Evolutionary conservation across 2,329 filamentous ascomycete genomes (phyloP).

Genomic region (Cyclaneusma minus): DNA sequence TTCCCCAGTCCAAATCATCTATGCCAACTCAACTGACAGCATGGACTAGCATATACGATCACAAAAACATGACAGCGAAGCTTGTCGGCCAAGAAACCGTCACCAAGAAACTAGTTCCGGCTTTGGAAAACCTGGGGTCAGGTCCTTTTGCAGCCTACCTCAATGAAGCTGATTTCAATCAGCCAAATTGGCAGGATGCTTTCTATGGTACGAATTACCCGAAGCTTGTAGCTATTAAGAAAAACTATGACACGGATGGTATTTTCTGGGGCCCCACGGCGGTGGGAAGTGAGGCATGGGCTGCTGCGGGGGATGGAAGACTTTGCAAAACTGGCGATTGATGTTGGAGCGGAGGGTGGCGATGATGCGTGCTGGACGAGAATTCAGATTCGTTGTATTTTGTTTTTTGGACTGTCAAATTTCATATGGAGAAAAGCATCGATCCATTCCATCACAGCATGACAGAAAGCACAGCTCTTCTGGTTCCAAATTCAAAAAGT

Average conservation of each 20-base stretch:
- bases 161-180: slow-evolving; percentile 33
- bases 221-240: slow-evolving; percentile 28
- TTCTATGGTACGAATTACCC: slow-evolving; percentile 33
- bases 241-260: slow-evolving; percentile 28
- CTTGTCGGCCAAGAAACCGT: slow-evolving; percentile 16
- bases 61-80: slow-evolving; percentile 15
- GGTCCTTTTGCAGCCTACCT: slow-evolving; percentile 32
- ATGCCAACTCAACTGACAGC: slow-evolving; percentile 19
- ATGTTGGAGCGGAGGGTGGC: too few relatives aligned
- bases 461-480: too few relatives aligned
- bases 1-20: too few relatives aligned
- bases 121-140: slow-evolving; percentile 20
- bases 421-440: too few relatives aligned
- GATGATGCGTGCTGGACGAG: too few relatives aligned
- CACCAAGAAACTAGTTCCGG: slow-evolving; percentile 17
- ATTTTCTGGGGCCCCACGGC: slow-evolving; percentile 31
- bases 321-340: slow-evolving; percentile 25
- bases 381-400: too few relatives aligned
- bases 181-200: slow-evolving; percentile 24
- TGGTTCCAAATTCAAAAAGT: too few relatives aligned
- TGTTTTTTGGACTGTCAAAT: too few relatives aligned
- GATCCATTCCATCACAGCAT: too few relatives aligned
- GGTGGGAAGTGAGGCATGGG: slow-evolving; percentile 37
- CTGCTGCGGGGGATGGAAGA: slow-evolving; percentile 22
- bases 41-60: slow-evolving; percentile 12